These are phyloP conservation scores for Paracoccidioides brasiliensis DNA, from an alignment of 2,329 filamentous ascomycete species.

Conservation along the genomic window DNA sequence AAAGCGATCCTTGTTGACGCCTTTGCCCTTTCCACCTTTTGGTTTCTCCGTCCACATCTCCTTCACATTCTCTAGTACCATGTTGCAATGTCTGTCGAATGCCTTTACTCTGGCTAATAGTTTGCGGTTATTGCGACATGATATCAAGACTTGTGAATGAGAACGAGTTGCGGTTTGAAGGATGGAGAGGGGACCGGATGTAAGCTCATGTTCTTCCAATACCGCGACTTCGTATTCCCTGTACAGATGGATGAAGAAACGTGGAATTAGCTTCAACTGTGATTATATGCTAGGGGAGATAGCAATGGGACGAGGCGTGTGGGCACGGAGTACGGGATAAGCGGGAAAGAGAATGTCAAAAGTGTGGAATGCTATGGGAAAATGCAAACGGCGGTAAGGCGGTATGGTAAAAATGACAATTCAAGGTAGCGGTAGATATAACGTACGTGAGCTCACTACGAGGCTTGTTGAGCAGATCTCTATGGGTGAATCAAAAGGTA, in stretches of 20 bases:
- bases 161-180: slow-evolving; percentile 92
- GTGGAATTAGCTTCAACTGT: slow-evolving; percentile 12
- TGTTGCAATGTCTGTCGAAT: slow-evolving; percentile 98
- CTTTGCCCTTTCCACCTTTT: slow-evolving; percentile 73
- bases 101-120: slow-evolving; percentile 94
- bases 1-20: slow-evolving; percentile 96
- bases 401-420: not conserved
- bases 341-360: slow-evolving; percentile 8
- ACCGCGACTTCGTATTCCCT: slow-evolving; percentile 87
- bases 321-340: slow-evolving; percentile 11
- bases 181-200: slow-evolving; percentile 72
- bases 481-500: slow-evolving; percentile 29
- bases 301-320: slow-evolving; percentile 2
- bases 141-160: slow-evolving; percentile 92
- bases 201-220: slow-evolving; percentile 67
- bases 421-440: slow-evolving; percentile 7
- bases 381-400: not conserved
- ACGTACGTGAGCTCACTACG: slow-evolving; percentile 83
- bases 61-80: slow-evolving; percentile 94
- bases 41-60: slow-evolving; percentile 99
- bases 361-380: not conserved
- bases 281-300: not conserved
- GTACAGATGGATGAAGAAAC: slow-evolving; percentile 8
- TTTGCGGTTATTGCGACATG: slow-evolving; percentile 96
- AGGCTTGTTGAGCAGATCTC: slow-evolving; percentile 79